These are phyloP conservation scores for Phytophthora pluvialis DNA, from an alignment of 352 stramenopile species.

Conservation along the genomic window DNA sequence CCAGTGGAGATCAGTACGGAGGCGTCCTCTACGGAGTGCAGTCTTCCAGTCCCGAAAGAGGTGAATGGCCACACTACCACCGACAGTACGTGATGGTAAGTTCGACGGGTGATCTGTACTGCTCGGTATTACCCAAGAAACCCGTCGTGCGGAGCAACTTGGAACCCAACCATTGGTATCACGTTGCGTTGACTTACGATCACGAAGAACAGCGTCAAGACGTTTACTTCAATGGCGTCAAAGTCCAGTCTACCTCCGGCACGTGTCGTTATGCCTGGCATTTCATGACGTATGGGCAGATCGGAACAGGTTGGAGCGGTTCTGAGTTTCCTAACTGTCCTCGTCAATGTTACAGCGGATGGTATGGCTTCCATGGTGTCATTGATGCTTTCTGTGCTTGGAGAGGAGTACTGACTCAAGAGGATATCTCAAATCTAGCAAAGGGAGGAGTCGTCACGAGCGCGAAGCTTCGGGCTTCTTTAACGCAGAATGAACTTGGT, in stretches of 20 bases:
- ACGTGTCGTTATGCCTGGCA: conserved; percentile 12
- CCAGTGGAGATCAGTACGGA: neutral
- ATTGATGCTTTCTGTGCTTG: conserved; percentile 44
- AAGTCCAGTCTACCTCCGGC: conserved; percentile 8
- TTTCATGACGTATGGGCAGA: conserved; percentile 25
- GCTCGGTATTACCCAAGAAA: conserved; percentile 29
- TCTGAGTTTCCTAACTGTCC: conserved; percentile 4
- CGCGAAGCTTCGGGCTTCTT: neutral
- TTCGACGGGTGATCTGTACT: conserved; percentile 31
- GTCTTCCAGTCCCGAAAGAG: conserved; percentile 1
- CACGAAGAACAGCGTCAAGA: conserved; percentile 15
- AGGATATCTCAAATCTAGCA: conserved; percentile 18
- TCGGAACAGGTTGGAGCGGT: conserved; percentile 35
- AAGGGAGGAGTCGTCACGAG: neutral
- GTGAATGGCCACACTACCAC: conserved; percentile 22
- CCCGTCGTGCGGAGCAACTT: conserved; percentile 20
- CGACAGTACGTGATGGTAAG: conserved; percentile 38
- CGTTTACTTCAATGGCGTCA: conserved; percentile 39
- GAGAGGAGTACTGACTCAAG: conserved; percentile 15
- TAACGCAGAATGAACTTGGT: neutral
- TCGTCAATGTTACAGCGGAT: conserved; percentile 8
- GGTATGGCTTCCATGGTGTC: conserved; percentile 44
- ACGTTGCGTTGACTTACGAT: conserved; percentile 42
- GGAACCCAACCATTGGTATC: conserved; percentile 39
- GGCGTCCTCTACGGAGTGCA: conserved; percentile 26